Base-by-base conservation (phyloP, 495 filamentous ascomycete genomes). In the Daldinia loculata region DNA sequence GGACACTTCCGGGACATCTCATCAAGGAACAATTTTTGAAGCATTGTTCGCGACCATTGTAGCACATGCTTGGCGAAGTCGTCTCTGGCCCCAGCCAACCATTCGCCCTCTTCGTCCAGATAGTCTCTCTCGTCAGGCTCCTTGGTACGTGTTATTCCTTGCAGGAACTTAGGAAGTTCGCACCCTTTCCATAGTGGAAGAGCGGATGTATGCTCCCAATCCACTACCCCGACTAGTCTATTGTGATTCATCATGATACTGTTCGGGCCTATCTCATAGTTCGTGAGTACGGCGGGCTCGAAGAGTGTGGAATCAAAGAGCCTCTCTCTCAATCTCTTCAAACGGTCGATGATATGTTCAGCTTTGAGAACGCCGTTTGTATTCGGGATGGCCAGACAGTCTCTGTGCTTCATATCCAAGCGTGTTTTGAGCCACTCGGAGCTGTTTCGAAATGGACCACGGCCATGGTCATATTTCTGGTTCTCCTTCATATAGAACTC, bases 151-250 rank as follows among this genome's bases (percentile, higher is more conserved):
- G 24, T 4, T 22, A 51, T 41, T n/a, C 48, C 60, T 24, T 63
- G 32, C 14, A 55, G 48, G 17, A 55, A 63, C 9, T 27, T 38
- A 22, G 60, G 60, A 39, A 63, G 32, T 24, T 63, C 48, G 22
- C 60, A 63, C 17, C 17, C 48, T 34, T 63, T 63, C 60, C 60
- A 63, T 8, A 55, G 27, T 7, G 45, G 60, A 29, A 63, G 45
- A 15, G 32, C 34, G 3, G 32, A 63, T n/a, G 60, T 29, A 34
- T 50, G 52, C 29, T 63, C 60, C 60, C 32, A 55, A 41, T 52
- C 34, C 22, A 55, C 22, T 36, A 63, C 48, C 43, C 60, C 60
- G 19, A 15, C 24, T 55, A 55, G 41, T 12, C 30, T 36, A 32
- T 63, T 32, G 6, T 41, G 19, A 12, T 26, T 30, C 26, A 48